These are phyloP conservation scores for Fusarium agapanthi DNA, from an alignment of 2,329 filamentous ascomycete genomes.

Conservation along the genomic window DNA sequence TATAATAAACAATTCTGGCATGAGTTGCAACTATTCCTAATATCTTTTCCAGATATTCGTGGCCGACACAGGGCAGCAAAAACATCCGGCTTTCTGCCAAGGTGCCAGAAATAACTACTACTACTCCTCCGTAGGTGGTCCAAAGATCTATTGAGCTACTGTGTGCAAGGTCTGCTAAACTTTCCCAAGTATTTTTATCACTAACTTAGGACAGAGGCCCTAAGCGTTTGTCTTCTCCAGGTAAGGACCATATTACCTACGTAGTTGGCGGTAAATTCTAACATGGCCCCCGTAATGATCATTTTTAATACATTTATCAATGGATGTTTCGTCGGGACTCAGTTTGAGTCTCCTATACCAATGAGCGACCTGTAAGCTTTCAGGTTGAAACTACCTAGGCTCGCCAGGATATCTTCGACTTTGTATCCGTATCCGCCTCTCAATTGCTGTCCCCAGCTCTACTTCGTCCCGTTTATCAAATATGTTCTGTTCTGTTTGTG, in stretches of 20 bases:
- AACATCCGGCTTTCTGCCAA: background rate
- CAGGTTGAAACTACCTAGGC: background rate
- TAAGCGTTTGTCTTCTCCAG: background rate
- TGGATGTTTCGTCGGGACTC: background rate
- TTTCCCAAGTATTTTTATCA: background rate
- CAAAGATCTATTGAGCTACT: background rate
- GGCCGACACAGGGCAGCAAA: background rate
- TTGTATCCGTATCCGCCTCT: background rate
- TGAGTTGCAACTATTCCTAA: background rate
- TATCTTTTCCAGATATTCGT: background rate
- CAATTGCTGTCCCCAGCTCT: background rate
- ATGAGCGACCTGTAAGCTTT: background rate
- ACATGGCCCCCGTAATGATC: background rate
- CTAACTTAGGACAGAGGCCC: background rate
- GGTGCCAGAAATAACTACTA: background rate
- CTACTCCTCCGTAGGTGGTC: background rate
- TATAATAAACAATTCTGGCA: background rate
- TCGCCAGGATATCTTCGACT: background rate
- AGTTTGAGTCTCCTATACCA: background rate
- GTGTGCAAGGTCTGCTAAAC: background rate
- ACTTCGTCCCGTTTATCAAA: background rate
- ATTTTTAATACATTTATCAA: slow-evolving; percentile 1
- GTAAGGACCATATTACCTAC: background rate
- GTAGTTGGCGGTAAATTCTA: background rate
- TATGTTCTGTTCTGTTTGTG: slow-evolving; percentile 13